phyloP scores from a whole-genome alignment of 2,329 filamentous ascomycete species.

The Fonsecaea pugnacius region DNA sequence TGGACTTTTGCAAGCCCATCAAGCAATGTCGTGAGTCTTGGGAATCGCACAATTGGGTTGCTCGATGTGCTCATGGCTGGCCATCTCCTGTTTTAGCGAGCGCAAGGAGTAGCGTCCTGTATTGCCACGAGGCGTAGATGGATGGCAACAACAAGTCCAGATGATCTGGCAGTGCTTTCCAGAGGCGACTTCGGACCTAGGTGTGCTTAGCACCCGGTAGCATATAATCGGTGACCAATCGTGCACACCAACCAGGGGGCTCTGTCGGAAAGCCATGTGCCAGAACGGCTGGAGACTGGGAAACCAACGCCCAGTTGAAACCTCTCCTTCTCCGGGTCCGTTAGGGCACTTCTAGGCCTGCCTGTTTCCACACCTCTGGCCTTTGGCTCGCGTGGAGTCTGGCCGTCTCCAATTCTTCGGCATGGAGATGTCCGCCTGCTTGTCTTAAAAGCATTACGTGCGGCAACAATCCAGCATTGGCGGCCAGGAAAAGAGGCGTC shows the following conservation, averaged over 20 bases:
- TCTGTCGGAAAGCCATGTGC: conserved; percentile 18
- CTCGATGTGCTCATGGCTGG: conserved; percentile 3
- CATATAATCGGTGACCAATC: conserved; percentile 6
- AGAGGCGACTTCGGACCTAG: conserved; percentile 6
- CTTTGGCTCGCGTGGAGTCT: conserved; percentile 52
- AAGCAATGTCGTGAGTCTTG: background rate
- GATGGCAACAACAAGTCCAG: background rate
- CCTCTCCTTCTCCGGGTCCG: background rate
- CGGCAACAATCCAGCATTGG: conserved; percentile 59
- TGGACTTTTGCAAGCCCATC: conserved; percentile 7
- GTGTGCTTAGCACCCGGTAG: background rate
- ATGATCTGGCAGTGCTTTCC: conserved; percentile 11
- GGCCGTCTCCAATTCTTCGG: conserved; percentile 60
- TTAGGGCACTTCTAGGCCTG: conserved; percentile 45
- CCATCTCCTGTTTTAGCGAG: background rate
- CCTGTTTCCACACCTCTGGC: conserved; percentile 50
- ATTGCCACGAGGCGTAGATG: conserved; percentile 17
- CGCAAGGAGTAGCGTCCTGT: background rate
- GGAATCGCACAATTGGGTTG: background rate
- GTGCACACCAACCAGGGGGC: background rate
- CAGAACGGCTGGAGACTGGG: conserved; percentile 11
- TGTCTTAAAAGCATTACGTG: conserved; percentile 60
- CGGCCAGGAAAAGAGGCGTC: conserved; percentile 64
- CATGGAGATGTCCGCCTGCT: conserved; percentile 64
- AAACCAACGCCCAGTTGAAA: background rate